Evolutionary conservation across 805 yeast genomes (phyloP).

Genomic region (Pichia nanzhaoensis): DNA sequence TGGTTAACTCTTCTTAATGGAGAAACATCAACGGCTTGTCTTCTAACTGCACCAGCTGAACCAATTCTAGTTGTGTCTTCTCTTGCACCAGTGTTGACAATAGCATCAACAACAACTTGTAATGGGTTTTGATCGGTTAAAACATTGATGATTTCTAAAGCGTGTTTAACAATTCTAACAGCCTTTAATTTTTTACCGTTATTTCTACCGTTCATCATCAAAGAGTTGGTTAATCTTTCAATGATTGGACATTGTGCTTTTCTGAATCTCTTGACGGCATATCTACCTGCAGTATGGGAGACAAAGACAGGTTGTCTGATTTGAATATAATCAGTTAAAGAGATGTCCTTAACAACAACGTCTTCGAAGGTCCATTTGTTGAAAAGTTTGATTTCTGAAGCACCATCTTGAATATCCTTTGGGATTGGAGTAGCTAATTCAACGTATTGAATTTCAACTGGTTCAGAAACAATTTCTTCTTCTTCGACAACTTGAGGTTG

Average conservation of each 20-base stretch:
- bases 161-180: conserved; percentile 98
- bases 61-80: conserved; percentile 99
- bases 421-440: conserved; percentile 95
- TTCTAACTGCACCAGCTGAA: conserved; percentile 99
- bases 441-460: conserved; percentile 68
- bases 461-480: conserved; percentile 79
- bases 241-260: conserved; percentile 99
- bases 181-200: conserved; percentile 99
- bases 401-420: conserved; percentile 92
- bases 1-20: conserved; percentile 99
- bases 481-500: no score
- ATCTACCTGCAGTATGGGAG: conserved; percentile 99
- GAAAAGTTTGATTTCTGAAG: conserved; percentile 94
- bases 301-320: conserved; percentile 96
- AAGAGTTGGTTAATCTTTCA: conserved; percentile 99
- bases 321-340: conserved; percentile 97
- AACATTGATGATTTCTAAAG: conserved; percentile 94
- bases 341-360: conserved; percentile 95
- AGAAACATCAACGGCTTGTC: conserved; percentile 99
- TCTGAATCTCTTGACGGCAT: conserved; percentile 99
- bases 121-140: conserved; percentile 99
- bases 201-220: conserved; percentile 99
- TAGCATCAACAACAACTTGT: conserved; percentile 98
- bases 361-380: conserved; percentile 99
- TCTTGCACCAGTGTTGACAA: conserved; percentile 99